phyloP scores from a whole-genome alignment of 352 stramenopile genomes.

The Pythium sp. region DNA sequence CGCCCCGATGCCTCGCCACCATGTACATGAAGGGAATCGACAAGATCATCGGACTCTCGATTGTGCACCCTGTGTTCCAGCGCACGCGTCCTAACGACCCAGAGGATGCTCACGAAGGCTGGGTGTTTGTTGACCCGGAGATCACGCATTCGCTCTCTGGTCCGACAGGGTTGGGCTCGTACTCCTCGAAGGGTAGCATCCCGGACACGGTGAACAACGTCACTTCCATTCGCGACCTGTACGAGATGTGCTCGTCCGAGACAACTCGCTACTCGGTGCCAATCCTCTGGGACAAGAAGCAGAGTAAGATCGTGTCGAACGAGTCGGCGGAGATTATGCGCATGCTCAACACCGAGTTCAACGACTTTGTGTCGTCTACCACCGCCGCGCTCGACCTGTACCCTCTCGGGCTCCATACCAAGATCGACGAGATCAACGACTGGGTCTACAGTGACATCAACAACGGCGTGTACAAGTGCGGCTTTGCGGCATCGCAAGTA shows the following conservation, averaged over 20 bases:
- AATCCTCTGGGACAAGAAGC: constrained; percentile 89
- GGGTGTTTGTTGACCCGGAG: constrained; percentile 67
- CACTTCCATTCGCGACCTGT: constrained; percentile 73
- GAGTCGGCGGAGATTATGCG: constrained; percentile 93
- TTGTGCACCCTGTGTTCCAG: constrained; percentile 89
- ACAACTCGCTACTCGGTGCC: constrained; percentile 88
- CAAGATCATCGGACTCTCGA: constrained; percentile 90
- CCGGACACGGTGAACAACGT: constrained; percentile 68
- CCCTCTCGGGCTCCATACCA: constrained; percentile 56
- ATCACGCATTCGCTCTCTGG: constrained; percentile 58
- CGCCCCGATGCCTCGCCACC: constrained; percentile 74
- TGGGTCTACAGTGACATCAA: constrained; percentile 93
- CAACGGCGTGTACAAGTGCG: constrained; percentile 92
- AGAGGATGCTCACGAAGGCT: constrained; percentile 66
- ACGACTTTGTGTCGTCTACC: constrained; percentile 56
- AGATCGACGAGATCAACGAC: constrained; percentile 90
- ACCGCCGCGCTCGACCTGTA: constrained; percentile 60
- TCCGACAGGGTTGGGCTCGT: constrained; percentile 55
- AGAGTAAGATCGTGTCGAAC: constrained; percentile 92
- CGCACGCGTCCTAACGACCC: constrained; percentile 67
- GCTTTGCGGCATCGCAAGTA: constrained; percentile 84
- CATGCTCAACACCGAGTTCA: constrained; percentile 87
- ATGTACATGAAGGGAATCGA: constrained; percentile 94
- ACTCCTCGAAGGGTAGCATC: constrained; percentile 60
- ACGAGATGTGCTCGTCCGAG: constrained; percentile 68